Conservation (phyloP, 2,329 filamentous ascomycete genomes). For the Xylariaceae sp. region DNA sequence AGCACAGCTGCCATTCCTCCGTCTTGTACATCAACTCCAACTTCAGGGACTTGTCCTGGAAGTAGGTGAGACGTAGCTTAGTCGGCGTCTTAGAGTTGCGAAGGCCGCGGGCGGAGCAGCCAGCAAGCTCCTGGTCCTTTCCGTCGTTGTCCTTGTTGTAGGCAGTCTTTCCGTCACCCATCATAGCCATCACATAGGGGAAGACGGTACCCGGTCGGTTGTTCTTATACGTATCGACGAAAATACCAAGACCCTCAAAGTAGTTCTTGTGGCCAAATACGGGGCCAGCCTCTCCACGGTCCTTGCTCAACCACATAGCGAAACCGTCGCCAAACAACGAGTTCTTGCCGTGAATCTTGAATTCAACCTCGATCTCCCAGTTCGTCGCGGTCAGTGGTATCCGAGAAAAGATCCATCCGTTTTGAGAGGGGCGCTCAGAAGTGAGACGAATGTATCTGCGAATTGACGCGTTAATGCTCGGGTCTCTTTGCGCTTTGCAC, state of each 20-base stretch:
- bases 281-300: constrained; percentile 71
- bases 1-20: constrained; percentile 87
- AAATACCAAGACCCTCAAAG: constrained; percentile 92
- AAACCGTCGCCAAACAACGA: constrained; percentile 94
- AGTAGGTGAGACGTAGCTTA: constrained; percentile 86
- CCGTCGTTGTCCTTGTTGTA: constrained; percentile 96
- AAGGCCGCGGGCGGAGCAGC: constrained; percentile 89
- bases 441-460: constrained; percentile 84
- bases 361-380: constrained; percentile 97
- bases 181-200: constrained; percentile 98
- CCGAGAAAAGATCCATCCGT: constrained; percentile 88
- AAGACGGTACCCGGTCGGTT: constrained; percentile 93
- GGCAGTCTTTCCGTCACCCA: constrained; percentile 78
- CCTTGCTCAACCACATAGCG: constrained; percentile 96
- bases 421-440: constrained; percentile 82
- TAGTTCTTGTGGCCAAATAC: constrained; percentile 86
- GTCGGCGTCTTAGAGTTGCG: constrained; percentile 75
- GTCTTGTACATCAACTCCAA: constrained; percentile 92
- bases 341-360: constrained; percentile 84
- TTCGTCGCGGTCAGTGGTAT: constrained; percentile 95
- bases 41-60: constrained; percentile 87
- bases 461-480: constrained; percentile 23
- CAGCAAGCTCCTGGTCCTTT: constrained; percentile 86
- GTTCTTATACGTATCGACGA: constrained; percentile 99
- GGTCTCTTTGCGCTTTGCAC: constrained; percentile 2